These are phyloP conservation scores for Boletus austroedulis DNA, from an alignment of 1,284 basidiomycete genomes.

Conservation along the genomic window DNA sequence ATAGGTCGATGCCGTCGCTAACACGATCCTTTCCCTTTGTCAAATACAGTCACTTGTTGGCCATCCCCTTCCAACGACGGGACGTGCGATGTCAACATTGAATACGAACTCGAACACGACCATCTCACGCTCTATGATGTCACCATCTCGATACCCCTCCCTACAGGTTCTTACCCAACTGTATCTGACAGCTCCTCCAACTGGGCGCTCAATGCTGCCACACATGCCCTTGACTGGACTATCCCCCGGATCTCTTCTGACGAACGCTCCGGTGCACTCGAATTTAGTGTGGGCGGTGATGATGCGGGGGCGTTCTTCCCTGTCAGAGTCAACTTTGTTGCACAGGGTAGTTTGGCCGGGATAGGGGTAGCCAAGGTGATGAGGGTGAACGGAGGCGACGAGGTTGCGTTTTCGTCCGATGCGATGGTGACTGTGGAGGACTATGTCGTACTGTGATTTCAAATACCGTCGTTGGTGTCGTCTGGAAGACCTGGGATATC, in stretches of 20 bases:
- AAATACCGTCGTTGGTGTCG: no score
- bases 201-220: slow-evolving; percentile 78
- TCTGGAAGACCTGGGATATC: no score
- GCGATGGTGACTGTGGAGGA: slow-evolving; percentile 69
- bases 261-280: slow-evolving; percentile 74
- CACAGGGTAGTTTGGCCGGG: slow-evolving; percentile 74
- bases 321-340: slow-evolving; percentile 80
- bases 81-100: slow-evolving; percentile 90
- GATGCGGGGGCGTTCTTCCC: slow-evolving; percentile 91
- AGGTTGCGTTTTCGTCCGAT: slow-evolving; percentile 76
- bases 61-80: slow-evolving; percentile 89
- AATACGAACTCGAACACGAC: slow-evolving; percentile 93
- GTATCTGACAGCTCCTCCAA: slow-evolving; percentile 71
- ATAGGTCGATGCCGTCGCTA: not conserved
- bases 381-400: slow-evolving; percentile 57
- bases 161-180: slow-evolving; percentile 81
- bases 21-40: not conserved
- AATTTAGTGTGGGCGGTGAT: slow-evolving; percentile 85
- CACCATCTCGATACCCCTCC: slow-evolving; percentile 88
- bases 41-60: slow-evolving; percentile 85
- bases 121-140: slow-evolving; percentile 80
- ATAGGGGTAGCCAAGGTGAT: slow-evolving; percentile 60
- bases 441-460: slow-evolving; percentile 52
- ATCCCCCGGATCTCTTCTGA: slow-evolving; percentile 60
- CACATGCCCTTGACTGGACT: slow-evolving; percentile 83